A percentile compares a stretch with the other conserved stretches of the same genome.
These are phyloP conservation scores for Dillenia suffruticosa DNA, from an alignment of 164 flowering plant genomes.

Conservation along the genomic window DNA sequence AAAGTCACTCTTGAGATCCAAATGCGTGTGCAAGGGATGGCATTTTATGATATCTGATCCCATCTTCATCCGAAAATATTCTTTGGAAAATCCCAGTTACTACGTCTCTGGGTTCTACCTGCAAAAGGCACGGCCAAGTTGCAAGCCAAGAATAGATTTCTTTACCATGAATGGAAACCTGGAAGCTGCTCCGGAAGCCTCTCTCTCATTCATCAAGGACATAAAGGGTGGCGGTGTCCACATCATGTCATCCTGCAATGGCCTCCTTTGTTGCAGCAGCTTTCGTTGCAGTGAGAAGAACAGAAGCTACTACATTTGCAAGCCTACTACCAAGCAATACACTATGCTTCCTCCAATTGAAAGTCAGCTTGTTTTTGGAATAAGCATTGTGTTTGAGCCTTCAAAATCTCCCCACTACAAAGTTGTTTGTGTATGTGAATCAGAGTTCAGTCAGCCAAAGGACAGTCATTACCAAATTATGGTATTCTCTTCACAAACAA, in stretches of 20 bases:
- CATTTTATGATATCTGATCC: neutral
- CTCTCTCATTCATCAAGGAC: constrained; percentile 1
- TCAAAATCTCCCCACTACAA: constrained; percentile 10
- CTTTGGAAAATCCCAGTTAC: neutral
- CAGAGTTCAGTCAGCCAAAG: too few relatives aligned
- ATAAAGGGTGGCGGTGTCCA: neutral
- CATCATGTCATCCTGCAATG: neutral
- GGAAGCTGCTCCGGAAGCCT: neutral
- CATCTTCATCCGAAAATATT: neutral
- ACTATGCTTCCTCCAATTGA: neutral
- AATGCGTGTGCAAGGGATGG: constrained; percentile 5
- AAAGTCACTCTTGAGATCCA: neutral
- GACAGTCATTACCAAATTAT: too few relatives aligned
- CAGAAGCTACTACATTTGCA: neutral
- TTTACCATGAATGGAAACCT: neutral
- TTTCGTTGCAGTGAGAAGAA: neutral
- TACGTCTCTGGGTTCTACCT: neutral
- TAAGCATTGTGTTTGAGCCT: too few relatives aligned
- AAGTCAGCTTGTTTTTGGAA: too few relatives aligned
- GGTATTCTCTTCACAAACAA: neutral
- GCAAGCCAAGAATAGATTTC: neutral
- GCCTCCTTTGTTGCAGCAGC: constrained; percentile 2
- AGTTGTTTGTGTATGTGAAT: neutral
- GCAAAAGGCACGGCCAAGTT: neutral
- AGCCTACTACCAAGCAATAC: constrained; percentile 3